Percentiles rank a stretch among this genome's conserved stretches.
phyloP scores from a whole-genome alignment of 2,329 filamentous ascomycete species.

The Ilyonectria mors-panacis region DNA sequence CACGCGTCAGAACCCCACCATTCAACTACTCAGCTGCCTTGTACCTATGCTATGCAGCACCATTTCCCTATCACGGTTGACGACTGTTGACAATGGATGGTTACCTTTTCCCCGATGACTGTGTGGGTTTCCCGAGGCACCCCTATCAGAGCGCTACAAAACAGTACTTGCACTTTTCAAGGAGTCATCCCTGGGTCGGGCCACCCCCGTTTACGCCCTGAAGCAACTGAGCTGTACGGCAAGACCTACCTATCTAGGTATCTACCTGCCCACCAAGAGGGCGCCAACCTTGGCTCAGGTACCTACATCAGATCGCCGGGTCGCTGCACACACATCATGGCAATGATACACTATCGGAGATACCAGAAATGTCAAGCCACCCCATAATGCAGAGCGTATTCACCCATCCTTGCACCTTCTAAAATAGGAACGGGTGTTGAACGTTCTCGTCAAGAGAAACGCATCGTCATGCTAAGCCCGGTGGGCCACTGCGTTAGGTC shows the following conservation, averaged over 20 bases:
- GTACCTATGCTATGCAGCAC: background rate
- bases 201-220: background rate
- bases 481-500: conserved; percentile 10
- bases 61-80: background rate
- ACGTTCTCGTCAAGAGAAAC: background rate
- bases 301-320: background rate
- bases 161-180: background rate
- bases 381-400: background rate
- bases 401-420: background rate
- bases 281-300: background rate
- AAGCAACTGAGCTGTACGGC: background rate
- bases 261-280: background rate
- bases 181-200: background rate
- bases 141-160: background rate
- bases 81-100: background rate
- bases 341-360: background rate
- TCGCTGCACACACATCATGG: background rate
- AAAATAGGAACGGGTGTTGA: conserved; percentile 3
- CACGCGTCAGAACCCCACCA: background rate
- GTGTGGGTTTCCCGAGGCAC: background rate
- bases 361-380: conserved; percentile 1
- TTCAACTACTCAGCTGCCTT: background rate
- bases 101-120: background rate
- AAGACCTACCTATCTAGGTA: background rate
- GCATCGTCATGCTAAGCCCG: conserved; percentile 11